Base-by-base conservation (phyloP, 257 asterid species). In the Nicotiana attenuata region DNA sequence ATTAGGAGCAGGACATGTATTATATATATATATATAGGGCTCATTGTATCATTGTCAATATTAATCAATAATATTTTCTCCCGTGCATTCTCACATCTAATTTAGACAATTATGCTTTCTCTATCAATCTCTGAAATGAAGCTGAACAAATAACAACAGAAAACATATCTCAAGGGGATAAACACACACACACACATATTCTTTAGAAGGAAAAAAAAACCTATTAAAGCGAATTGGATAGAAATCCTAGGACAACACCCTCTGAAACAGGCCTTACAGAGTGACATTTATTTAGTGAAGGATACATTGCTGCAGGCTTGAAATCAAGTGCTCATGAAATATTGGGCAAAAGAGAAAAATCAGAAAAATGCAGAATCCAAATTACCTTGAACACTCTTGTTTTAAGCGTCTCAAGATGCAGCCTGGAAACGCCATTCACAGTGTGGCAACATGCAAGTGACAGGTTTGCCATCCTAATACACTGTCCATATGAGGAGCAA, bases 351-450 rank as follows among this genome's bases (percentile, higher is more conserved):
- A 82, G 80, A 77, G 11, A 50, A 77, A 65, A 50, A 77, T 20
- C 35, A 29, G 82, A 14, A 15, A 50, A 47, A 33, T 50, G 45
- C 38, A 35, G 53, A 31, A 55, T 56, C 31, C 9, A 71, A 60
- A 63, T 82, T 84, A 89, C 92, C 90, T 89, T 89, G 82, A 89
- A 89, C 65, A 89, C 86, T 84, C 88, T 85, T 19, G 76, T 85
- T 83, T 83, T 87, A 53, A 89, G 86, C 14, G 88, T 63, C 71
- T 86, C 89, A 50, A 87, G 85, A 83, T 89, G 92, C 78, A 81
- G 77, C 79, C 79, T 87, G 78, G 92, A 89, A 78, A 89, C 92
- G 35, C 89, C 92, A 84, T 89, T 87, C 84, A 89, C 92, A 77
- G 83, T 81, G 81, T 89, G 90, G 80, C 88, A 84, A 80, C 92